These are phyloP conservation scores for Claviceps sp. DNA, from an alignment of 2,329 filamentous ascomycete genomes.

Conservation along the genomic window DNA sequence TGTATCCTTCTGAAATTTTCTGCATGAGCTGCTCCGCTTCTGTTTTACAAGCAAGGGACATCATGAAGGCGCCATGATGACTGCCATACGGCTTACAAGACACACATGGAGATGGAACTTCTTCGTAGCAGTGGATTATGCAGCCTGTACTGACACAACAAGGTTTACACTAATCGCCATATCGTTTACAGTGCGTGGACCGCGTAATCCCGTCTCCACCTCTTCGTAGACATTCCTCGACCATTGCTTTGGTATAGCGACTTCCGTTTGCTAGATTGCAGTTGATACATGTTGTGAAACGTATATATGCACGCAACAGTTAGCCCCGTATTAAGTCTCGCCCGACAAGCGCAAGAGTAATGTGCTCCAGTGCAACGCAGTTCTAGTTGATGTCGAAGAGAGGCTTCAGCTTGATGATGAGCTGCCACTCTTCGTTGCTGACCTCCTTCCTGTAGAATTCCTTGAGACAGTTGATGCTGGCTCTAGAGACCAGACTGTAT, in stretches of 20 bases:
- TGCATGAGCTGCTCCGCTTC: too few relatives aligned
- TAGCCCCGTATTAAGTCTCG: not conserved
- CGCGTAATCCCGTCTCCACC: not conserved
- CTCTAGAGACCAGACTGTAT: slow-evolving; percentile 77
- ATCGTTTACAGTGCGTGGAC: too few relatives aligned
- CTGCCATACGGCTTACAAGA: too few relatives aligned
- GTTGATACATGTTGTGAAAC: not conserved
- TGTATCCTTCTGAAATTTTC: too few relatives aligned
- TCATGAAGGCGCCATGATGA: too few relatives aligned
- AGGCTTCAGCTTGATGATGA: slow-evolving; percentile 92
- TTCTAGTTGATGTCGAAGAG: slow-evolving; percentile 70
- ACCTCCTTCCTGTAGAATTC: slow-evolving; percentile 87
- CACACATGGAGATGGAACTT: too few relatives aligned
- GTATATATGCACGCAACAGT: not conserved
- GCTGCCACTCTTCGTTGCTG: slow-evolving; percentile 80
- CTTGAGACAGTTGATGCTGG: slow-evolving; percentile 89
- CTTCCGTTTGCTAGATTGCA: not conserved
- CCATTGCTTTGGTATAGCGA: not conserved
- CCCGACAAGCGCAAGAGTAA: not conserved
- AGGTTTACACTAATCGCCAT: too few relatives aligned
- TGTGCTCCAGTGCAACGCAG: slow-evolving; percentile 9
- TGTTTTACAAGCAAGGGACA: too few relatives aligned
- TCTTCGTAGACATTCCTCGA: not conserved
- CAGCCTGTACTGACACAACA: too few relatives aligned
- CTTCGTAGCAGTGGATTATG: too few relatives aligned